Evolutionary conservation across 2,329 filamentous ascomycete genomes (phyloP).

Genomic region (Esteya vermicola): DNA sequence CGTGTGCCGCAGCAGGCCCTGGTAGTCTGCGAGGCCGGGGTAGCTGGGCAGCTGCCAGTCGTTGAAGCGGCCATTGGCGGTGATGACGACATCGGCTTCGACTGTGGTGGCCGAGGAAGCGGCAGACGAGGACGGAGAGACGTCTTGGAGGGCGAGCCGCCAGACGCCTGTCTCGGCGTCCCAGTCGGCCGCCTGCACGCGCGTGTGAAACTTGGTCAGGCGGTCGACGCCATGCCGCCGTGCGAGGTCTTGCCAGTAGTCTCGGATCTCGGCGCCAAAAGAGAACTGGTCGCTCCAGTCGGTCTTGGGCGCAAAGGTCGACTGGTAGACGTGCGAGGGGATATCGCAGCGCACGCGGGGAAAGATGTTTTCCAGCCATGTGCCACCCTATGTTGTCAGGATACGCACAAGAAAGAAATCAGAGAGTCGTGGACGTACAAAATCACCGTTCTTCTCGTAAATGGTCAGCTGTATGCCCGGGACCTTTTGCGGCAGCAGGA

Average conservation of each 20-base stretch:
- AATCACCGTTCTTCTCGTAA: slow-evolving; percentile 53
- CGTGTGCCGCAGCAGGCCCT: slow-evolving; percentile 38
- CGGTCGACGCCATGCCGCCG: slow-evolving; percentile 50
- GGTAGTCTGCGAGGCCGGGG: slow-evolving; percentile 33
- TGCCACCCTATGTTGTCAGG: slow-evolving; percentile 12
- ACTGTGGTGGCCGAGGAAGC: slow-evolving; percentile 21
- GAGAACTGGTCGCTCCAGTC: slow-evolving; percentile 58
- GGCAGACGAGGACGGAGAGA: slow-evolving; percentile 21
- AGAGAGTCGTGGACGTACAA: slow-evolving; percentile 29
- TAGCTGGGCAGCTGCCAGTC: slow-evolving; percentile 37
- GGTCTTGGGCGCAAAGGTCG: slow-evolving; percentile 51
- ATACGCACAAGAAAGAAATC: background rate
- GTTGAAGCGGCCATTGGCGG: slow-evolving; percentile 47
- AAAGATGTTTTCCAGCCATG: slow-evolving; percentile 20
- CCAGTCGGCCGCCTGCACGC: slow-evolving; percentile 44
- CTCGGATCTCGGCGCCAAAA: slow-evolving; percentile 49
- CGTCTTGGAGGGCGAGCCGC: slow-evolving; percentile 32
- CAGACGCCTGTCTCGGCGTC: slow-evolving; percentile 35
- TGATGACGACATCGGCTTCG: slow-evolving; percentile 46
- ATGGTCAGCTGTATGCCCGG: slow-evolving; percentile 51
- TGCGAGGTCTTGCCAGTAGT: slow-evolving; percentile 51
- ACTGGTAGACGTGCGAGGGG: slow-evolving; percentile 56
- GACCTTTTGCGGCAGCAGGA: slow-evolving; percentile 53
- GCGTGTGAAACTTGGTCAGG: slow-evolving; percentile 37
- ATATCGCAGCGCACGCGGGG: slow-evolving; percentile 42